A percentile compares a stretch with the other conserved stretches of the same genome.
Evolutionary conservation across 2,329 filamentous ascomycete species (phyloP).

Genomic region (Aspergillus candidus): DNA sequence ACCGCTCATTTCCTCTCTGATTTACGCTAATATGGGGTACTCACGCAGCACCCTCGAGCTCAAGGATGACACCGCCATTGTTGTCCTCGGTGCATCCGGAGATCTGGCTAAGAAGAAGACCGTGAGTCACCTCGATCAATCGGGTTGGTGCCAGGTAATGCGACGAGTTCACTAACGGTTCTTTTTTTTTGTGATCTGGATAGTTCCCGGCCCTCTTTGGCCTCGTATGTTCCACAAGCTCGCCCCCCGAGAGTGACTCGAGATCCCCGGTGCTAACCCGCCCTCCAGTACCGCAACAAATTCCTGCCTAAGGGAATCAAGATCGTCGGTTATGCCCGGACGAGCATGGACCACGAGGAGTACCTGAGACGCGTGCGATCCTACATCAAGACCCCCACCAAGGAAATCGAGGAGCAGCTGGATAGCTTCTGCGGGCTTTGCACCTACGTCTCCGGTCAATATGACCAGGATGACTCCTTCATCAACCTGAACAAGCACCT

Average conservation of each 20-base stretch:
- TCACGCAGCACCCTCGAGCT: conserved; percentile 73
- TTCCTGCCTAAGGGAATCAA: conserved; percentile 94
- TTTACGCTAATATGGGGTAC: conserved; percentile 35
- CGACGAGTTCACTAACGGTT: too few relatives aligned
- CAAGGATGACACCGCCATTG: conserved; percentile 95
- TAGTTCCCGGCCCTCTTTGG: conserved; percentile 97
- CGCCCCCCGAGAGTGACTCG: neutral
- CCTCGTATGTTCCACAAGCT: conserved; percentile 60
- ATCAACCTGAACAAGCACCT: conserved; percentile 77
- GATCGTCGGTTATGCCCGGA: conserved; percentile 97
- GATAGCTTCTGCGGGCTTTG: conserved; percentile 83
- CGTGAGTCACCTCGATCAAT: conserved; percentile 46
- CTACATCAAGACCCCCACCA: conserved; percentile 97
- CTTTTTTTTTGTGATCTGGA: neutral
- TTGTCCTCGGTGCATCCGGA: conserved; percentile 93
- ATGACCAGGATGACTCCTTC: conserved; percentile 96
- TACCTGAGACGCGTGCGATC: conserved; percentile 91
- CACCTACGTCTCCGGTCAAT: conserved; percentile 94
- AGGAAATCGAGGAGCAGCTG: conserved; percentile 93
- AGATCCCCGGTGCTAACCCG: conserved; percentile 11
- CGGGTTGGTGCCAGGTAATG: too few relatives aligned
- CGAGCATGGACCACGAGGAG: conserved; percentile 98
- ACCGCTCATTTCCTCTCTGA: conserved; percentile 1
- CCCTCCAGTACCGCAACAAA: conserved; percentile 83
- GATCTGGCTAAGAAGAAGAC: conserved; percentile 99